Percentiles rank a stretch among this genome's conserved stretches.
These are phyloP conservation scores for Eustoma russellianum DNA, from an alignment of 257 asterid genomes.

Conservation along the genomic window DNA sequence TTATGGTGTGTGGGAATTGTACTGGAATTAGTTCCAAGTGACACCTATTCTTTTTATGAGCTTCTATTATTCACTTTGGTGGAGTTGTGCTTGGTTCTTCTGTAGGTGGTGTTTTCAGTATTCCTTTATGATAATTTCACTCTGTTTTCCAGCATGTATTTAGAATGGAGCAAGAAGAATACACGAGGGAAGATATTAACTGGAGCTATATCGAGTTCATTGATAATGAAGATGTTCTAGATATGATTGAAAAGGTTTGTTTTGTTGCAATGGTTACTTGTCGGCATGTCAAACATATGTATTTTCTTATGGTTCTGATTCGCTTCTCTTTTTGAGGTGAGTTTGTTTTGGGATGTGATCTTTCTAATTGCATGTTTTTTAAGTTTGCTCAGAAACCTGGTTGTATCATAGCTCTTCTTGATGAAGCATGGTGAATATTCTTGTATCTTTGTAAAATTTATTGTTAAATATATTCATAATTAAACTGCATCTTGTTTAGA, in stretches of 20 bases:
- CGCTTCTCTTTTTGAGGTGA: not conserved
- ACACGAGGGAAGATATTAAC: conserved; percentile 91
- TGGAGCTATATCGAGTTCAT: conserved; percentile 99
- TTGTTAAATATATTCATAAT: not conserved
- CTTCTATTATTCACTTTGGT: too few species aligned
- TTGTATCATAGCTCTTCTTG: conserved; percentile 95
- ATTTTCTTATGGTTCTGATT: conserved; percentile 2
- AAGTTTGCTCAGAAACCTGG: conserved; percentile 76
- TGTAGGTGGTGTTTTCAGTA: conserved; percentile 2
- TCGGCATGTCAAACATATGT: not conserved
- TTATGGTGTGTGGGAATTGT: too few species aligned
- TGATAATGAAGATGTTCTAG: conserved; percentile 90
- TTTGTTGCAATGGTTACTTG: not conserved
- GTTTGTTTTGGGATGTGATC: not conserved
- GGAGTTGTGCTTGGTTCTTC: too few species aligned
- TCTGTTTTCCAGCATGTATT: conserved; percentile 78
- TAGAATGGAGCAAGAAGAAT: conserved; percentile 99
- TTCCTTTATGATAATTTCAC: conserved; percentile 7
- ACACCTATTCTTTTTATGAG: too few species aligned
- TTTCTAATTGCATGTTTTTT: not conserved
- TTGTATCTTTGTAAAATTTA: not conserved
- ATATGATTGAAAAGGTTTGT: conserved; percentile 86
- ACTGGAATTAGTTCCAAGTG: too few species aligned
- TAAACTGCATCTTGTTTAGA: not conserved
- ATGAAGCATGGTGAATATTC: conserved; percentile 86